Evolutionary conservation across 768 basidiomycete species (phyloP).

Genomic region (Serpula lacrymans): DNA sequence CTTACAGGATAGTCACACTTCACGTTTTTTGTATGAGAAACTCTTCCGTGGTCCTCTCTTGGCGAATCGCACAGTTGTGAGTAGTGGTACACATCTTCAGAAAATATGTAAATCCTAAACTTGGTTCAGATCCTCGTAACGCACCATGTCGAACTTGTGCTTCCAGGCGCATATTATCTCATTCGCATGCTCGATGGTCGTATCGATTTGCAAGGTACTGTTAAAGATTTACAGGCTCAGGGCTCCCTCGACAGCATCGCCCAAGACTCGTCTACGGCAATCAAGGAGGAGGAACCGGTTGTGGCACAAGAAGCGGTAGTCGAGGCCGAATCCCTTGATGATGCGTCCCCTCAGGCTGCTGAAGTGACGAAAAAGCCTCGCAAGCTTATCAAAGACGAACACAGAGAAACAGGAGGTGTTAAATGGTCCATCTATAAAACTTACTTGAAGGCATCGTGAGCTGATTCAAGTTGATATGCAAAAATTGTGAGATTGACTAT

Average conservation of each 20-base stretch:
- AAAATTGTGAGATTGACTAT: background rate
- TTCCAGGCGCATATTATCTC: slow-evolving; percentile 69
- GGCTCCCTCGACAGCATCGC: slow-evolving; percentile 63
- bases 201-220: slow-evolving; percentile 69
- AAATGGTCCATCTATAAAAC: slow-evolving; percentile 70
- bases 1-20: slow-evolving; percentile 62
- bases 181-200: slow-evolving; percentile 81
- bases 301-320: slow-evolving; percentile 9
- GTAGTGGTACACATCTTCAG: no score
- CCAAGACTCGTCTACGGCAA: slow-evolving; percentile 46
- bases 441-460: slow-evolving; percentile 71
- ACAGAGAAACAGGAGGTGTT: slow-evolving; percentile 75
- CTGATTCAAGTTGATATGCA: slow-evolving; percentile 14
- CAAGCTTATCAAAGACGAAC: slow-evolving; percentile 79
- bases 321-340: slow-evolving; percentile 7
- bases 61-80: slow-evolving; percentile 62
- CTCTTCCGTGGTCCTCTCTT: slow-evolving; percentile 67
- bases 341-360: background rate
- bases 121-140: slow-evolving; percentile 61
- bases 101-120: background rate
- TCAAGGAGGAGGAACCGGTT: slow-evolving; percentile 41
- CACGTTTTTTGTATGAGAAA: slow-evolving; percentile 58
- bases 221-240: slow-evolving; percentile 57
- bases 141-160: slow-evolving; percentile 80
- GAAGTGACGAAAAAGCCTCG: slow-evolving; percentile 53